Conservation (phyloP, 495 filamentous ascomycete genomes). For the Aspergillus olivimuriae region DNA sequence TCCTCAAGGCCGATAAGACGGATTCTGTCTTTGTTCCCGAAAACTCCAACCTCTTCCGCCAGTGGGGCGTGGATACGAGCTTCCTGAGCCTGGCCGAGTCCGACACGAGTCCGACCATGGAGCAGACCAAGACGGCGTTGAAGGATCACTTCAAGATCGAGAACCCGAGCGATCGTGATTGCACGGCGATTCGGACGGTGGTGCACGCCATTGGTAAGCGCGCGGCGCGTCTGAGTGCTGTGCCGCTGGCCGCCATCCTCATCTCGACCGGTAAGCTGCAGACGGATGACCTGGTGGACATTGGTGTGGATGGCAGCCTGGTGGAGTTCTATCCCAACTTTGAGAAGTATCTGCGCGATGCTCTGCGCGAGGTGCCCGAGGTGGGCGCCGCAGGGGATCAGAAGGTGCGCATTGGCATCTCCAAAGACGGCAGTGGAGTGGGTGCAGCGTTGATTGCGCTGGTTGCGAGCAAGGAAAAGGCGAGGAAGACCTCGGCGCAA, state of each 20-base stretch:
- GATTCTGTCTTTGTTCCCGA: constrained; percentile 49
- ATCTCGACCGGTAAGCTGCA: constrained; percentile 64
- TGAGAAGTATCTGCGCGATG: constrained; percentile 69
- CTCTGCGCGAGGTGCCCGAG: constrained; percentile 60
- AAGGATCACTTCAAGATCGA: constrained; percentile 67
- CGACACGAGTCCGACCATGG: constrained; percentile 59
- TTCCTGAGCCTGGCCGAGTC: constrained; percentile 76
- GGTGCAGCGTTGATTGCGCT: constrained; percentile 88
- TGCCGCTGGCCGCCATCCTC: constrained; percentile 78
- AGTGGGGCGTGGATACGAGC: constrained; percentile 87
- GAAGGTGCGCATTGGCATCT: constrained; percentile 82
- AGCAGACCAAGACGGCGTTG: constrained; percentile 65
- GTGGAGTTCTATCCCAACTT: constrained; percentile 92
- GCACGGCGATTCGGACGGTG: constrained; percentile 71
- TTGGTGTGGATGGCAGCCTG: constrained; percentile 85
- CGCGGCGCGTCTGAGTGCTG: constrained; percentile 80
- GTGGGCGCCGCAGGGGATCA: constrained; percentile 69
- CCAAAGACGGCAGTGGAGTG: constrained; percentile 89
- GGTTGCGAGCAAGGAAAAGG: constrained; percentile 46
- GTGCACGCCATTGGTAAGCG: constrained; percentile 81
- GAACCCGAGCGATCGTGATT: constrained; percentile 66
- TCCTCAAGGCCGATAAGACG: background rate
- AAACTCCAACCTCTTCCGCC: constrained; percentile 59
- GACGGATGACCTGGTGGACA: constrained; percentile 62
- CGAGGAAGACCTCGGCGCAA: no score